Evolutionary conservation across 2,329 filamentous ascomycete species (phyloP).

Genomic region (Pseudogymnoascus sp.): DNA sequence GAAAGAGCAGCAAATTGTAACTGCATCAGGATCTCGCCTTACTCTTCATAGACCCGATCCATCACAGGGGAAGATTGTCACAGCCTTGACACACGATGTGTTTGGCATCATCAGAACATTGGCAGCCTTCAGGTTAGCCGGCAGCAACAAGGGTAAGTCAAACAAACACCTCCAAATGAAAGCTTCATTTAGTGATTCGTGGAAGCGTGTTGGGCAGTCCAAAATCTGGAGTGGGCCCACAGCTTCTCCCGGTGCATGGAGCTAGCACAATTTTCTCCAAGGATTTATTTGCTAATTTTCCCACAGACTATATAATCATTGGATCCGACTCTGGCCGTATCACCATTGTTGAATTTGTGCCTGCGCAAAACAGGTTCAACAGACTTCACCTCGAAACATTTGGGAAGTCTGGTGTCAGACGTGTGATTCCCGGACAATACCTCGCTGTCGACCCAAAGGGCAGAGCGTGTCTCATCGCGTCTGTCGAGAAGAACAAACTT

Average conservation of each 20-base stretch:
- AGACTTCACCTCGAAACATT: conserved; percentile 94
- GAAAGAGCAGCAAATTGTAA: conserved; percentile 95
- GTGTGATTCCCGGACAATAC: conserved; percentile 93
- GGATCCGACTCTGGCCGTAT: conserved; percentile 94
- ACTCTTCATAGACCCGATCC: conserved; percentile 82
- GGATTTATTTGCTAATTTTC: conserved; percentile 12
- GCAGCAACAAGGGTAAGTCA: conserved; percentile 88
- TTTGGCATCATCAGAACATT: conserved; percentile 92
- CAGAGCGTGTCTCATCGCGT: conserved; percentile 86
- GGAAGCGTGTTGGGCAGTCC: conserved; percentile 52
- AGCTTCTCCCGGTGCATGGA: conserved; percentile 8
- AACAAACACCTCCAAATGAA: conserved; percentile 33
- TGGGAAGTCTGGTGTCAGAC: conserved; percentile 89
- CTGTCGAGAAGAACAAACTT: conserved; percentile 97
- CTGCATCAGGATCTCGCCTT: conserved; percentile 82
- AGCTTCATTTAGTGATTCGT: conserved; percentile 63
- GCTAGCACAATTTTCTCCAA: conserved; percentile 1
- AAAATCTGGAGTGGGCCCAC: conserved; percentile 15
- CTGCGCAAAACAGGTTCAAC: conserved; percentile 77
- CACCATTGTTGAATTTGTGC: conserved; percentile 85
- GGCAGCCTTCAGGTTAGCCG: conserved; percentile 82
- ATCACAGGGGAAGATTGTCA: conserved; percentile 75
- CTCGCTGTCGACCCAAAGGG: conserved; percentile 93
- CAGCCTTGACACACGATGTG: conserved; percentile 82
- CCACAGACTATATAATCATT: conserved; percentile 85